Conservation (phyloP, 1,139 yeast genomes). For the Wickerhamiella pararugosa region DNA sequence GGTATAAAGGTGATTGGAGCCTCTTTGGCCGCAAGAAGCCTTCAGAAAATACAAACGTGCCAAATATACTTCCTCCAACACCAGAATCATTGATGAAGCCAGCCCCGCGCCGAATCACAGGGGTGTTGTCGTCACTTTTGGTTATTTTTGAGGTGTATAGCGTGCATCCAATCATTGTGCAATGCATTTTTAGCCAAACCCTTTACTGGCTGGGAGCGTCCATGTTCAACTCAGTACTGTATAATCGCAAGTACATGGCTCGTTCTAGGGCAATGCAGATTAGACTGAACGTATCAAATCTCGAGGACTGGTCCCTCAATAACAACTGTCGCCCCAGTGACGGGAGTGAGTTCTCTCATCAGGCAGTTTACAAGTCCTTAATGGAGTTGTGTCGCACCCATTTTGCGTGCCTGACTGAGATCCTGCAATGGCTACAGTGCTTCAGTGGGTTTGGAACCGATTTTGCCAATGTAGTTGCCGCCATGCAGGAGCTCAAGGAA, state of each 20-base stretch:
- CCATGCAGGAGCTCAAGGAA: conserved; percentile 28
- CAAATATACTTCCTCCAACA: conserved; percentile 54
- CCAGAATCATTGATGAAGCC: conserved; percentile 51
- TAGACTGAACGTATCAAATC: conserved; percentile 63
- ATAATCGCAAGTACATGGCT: conserved; percentile 52
- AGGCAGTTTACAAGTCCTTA: conserved; percentile 23
- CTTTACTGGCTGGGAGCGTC: conserved; percentile 63
- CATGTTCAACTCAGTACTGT: conserved; percentile 57
- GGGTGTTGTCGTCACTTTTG: conserved; percentile 75
- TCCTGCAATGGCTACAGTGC: conserved; percentile 84
- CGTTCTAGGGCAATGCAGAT: conserved; percentile 82
- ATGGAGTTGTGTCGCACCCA: conserved; percentile 45
- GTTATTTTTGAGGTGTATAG: conserved; percentile 74
- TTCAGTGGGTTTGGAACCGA: conserved; percentile 50
- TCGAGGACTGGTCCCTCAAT: conserved; percentile 87
- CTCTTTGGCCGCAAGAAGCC: conserved; percentile 24
- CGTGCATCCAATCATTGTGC: conserved; percentile 58
- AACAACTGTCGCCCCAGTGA: conserved; percentile 46
- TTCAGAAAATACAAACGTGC: conserved; percentile 23
- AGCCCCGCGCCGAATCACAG: conserved; percentile 73
- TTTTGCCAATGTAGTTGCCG: conserved; percentile 40
- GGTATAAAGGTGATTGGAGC: conserved; percentile 31
- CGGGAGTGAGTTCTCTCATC: conserved; percentile 22
- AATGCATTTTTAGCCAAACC: conserved; percentile 65
- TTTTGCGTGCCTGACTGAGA: conserved; percentile 58